A percentile compares a stretch with the other conserved stretches of the same genome.
Conservation (phyloP, 2,329 filamentous ascomycete genomes). For the Fusarium liriodendri region DNA sequence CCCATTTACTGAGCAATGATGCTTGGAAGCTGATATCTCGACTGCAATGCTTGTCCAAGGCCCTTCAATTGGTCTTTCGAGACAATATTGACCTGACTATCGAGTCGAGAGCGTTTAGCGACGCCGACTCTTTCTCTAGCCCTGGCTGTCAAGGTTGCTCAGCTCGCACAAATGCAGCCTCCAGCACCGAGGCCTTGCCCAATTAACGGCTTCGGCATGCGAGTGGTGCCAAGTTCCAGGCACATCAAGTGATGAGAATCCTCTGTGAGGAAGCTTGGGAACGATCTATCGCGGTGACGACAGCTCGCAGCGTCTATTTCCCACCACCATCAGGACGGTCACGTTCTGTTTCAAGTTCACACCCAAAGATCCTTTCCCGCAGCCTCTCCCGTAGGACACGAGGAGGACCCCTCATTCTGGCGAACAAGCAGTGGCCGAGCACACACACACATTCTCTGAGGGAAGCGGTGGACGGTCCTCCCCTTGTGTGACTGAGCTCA, state of each 20-base stretch:
- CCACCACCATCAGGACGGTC: slow-evolving; percentile 14
- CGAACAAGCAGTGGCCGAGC: slow-evolving; percentile 5
- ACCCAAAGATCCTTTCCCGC: slow-evolving; percentile 7
- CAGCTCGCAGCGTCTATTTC: neutral
- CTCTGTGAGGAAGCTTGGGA: slow-evolving; percentile 12
- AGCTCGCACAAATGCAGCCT: neutral
- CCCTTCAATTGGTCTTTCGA: neutral
- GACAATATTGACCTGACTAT: neutral
- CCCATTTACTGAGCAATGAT: neutral
- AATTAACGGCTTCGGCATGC: neutral
- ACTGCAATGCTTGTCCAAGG: neutral
- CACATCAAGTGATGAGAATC: slow-evolving; percentile 24
- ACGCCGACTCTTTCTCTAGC: neutral
- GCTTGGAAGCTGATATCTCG: neutral
- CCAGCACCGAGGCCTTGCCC: neutral
- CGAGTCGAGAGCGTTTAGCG: neutral
- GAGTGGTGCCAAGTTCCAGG: neutral
- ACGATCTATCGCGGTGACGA: slow-evolving; percentile 3
- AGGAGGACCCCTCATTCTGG: neutral
- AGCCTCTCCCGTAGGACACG: neutral
- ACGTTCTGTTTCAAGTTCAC: slow-evolving; percentile 6
- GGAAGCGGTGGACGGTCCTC: slow-evolving; percentile 14
- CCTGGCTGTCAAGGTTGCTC: neutral
- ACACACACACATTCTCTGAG: slow-evolving; percentile 4
- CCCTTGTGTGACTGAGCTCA: slow-evolving; percentile 39